A percentile compares a stretch with the other conserved stretches of the same genome.
Conservation (phyloP, 75 land plant genomes). For the Pinus albicaulis region DNA sequence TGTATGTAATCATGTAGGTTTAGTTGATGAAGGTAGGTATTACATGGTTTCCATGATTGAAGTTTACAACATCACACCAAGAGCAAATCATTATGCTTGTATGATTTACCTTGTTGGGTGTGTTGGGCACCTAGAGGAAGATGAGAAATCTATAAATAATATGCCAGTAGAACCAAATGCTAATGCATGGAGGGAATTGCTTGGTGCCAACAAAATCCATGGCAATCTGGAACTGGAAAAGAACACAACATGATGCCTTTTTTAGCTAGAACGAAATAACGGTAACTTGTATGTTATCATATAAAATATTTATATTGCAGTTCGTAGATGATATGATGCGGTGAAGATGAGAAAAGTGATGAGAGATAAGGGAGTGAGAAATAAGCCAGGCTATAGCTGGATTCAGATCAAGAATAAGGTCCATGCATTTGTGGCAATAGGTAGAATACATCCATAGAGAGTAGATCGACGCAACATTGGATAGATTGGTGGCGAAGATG, state of each 20-base stretch:
- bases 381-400: slow-evolving; percentile 38
- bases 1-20: slow-evolving; percentile 53
- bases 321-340: slow-evolving; percentile 20
- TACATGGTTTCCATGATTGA: slow-evolving; percentile 36
- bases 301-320: slow-evolving; percentile 38
- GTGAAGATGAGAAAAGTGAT: slow-evolving; percentile 29
- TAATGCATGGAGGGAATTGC: slow-evolving; percentile 31
- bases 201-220: slow-evolving; percentile 49
- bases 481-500: slow-evolving; percentile 1
- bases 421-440: slow-evolving; percentile 9
- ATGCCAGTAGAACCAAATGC: slow-evolving; percentile 44
- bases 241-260: slow-evolving; percentile 22
- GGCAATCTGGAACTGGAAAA: slow-evolving; percentile 37
- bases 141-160: slow-evolving; percentile 19
- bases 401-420: slow-evolving; percentile 8
- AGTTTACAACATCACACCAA: slow-evolving; percentile 12
- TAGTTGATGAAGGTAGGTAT: slow-evolving; percentile 35
- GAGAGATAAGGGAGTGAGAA: slow-evolving; percentile 30
- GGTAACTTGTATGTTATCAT: slow-evolving; percentile 44
- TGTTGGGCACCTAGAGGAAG: slow-evolving; percentile 48
- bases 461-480: slow-evolving; percentile 1
- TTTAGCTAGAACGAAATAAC: slow-evolving; percentile 40
- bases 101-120: slow-evolving; percentile 58
- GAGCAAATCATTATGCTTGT: slow-evolving; percentile 41
- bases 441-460: neutral